Evolutionary conservation across 192 early-diverging fungal genomes (phyloP), one percentile per base, ranked within the genome.

Genomic region (Geranomyces michiganensis): DNA sequence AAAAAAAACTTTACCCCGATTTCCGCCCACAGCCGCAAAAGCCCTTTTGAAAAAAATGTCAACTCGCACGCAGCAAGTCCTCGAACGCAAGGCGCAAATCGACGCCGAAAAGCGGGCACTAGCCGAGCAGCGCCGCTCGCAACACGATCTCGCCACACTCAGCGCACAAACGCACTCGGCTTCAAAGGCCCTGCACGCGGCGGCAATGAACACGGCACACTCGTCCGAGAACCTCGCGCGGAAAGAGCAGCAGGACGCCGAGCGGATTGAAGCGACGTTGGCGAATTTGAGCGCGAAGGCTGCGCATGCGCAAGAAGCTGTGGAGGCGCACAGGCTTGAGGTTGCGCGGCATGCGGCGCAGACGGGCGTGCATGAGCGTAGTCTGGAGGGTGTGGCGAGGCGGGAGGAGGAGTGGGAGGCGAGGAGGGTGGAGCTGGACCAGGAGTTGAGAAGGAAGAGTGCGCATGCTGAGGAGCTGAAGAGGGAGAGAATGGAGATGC

Each of bases 31-130:
- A 47, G 19, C 46, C 46, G 12, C 10, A 47, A 67, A 10, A 10
- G 19, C 48, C 65, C 22, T 15, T 15, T 26, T 21, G 13, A 32
- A 70, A 22, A 64, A 4, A 3, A 72, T 72, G 70, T 48, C 61
- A 9, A 72, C 70, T 33, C 44, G 70, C 17, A 72, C 70, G 15
- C 61, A 72, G 36, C 70, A 72, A 72, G 70, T 72, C 3, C 62
- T 72, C 29, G 15, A 56, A 13, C 70, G 70, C 44, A 72, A 72
- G 29, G 70, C 70, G 5, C 22, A 45, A 29, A 63, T 72, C 56
- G 70, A 72, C 45, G 27, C 60, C 27, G 48, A 72, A 48, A 72
- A 72, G 59, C 59, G 19, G 10, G 70, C 26, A 15, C 26, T 48
- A 22, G 59, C 62, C 29, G 22, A 19, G 7, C 45, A 32, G 17